Percentiles rank a stretch among this genome's conserved stretches.
These are phyloP conservation scores for Astragalus membranaceus DNA, from an alignment of 306 rosid species.

Conservation along the genomic window DNA sequence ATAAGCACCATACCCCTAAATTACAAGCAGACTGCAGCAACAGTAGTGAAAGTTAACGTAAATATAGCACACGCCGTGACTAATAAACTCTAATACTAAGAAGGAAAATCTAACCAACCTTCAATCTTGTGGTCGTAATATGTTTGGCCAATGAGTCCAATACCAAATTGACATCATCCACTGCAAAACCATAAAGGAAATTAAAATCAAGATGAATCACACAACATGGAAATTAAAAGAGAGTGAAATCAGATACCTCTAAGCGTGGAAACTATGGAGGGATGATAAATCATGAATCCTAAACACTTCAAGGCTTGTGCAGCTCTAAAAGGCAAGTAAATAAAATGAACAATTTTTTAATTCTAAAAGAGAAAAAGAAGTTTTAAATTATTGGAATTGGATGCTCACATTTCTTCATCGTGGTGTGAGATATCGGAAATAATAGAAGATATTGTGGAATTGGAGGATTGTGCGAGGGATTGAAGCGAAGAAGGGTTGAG, in stretches of 20 bases:
- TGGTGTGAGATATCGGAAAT: constrained; percentile 42
- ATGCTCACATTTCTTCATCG: constrained; percentile 62
- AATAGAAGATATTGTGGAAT: constrained; percentile 20
- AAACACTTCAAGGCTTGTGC: constrained; percentile 74
- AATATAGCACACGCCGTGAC: neutral
- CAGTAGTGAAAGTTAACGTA: neutral
- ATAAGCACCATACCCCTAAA: constrained; percentile 83
- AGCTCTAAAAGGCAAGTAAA: constrained; percentile 34
- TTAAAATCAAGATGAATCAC: neutral
- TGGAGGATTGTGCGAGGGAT: constrained; percentile 38
- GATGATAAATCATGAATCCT: constrained; percentile 83
- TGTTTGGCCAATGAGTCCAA: constrained; percentile 50
- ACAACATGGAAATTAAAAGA: neutral
- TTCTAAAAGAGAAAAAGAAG: neutral
- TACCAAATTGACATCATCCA: constrained; percentile 46
- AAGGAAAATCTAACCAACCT: constrained; percentile 29
- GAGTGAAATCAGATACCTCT: constrained; percentile 31
- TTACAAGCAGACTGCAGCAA: constrained; percentile 70
- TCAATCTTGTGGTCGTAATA: constrained; percentile 55
- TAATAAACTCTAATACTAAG: too few relatives aligned
- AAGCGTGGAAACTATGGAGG: constrained; percentile 39
- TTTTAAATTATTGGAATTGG: neutral
- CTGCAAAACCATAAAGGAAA: constrained; percentile 28
- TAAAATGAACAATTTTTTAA: neutral
- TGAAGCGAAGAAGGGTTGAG: constrained; percentile 34